Base-by-base conservation (phyloP, 1,284 basidiomycete genomes). In the Pseudozyma flocculosa region DNA sequence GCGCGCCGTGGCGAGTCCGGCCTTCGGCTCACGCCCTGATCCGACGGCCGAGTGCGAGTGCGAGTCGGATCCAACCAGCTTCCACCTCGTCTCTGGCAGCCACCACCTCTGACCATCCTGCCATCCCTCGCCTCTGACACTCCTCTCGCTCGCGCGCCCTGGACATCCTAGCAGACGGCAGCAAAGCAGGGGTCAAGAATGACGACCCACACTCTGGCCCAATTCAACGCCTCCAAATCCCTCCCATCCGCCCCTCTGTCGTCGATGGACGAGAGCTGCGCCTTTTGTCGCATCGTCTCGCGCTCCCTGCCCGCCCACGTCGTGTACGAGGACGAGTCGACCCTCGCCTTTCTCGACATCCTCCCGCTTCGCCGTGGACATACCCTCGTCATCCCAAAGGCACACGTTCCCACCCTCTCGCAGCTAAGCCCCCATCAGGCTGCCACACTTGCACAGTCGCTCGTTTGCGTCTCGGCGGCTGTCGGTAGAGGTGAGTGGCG, bases 271-370 rank as follows among this genome's bases (percentile, higher is more conserved):
- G 54, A 65, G 32, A 51, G 54, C 43, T 66, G 63, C 45, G 55
- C 63, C 14, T 66, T 68, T 21, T 68, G 65, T 40, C 42, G 38
- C 2, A 68, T 68, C 44, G 24, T 63, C 3, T 41, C 54, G 2
- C 9, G 39, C 18, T 19, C 54, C 13, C 45, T 54, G 4, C 26
- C 51, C 14, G 61, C 66, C 7, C 54, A 56, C 49, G 38, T 65
- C 26, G 58, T 64, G 2, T 65, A 68, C 48, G 55, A 61, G 73
- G 82, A 85, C 54, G 85, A 87, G 14, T 79, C 82, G 45, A 82
- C 86, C n/a, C 75, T 88, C 42, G 87, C 86, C 10, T 84, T 90
- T 50, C 80, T 89, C 66, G 87, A 89, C 78, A 88, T 89, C 50
- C 78, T 87, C 37, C 87, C 88, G 2, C 75, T 90, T 30, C 80